These are phyloP conservation scores for Lactarius evosmus DNA, from an alignment of 768 basidiomycete species.

Conservation along the genomic window DNA sequence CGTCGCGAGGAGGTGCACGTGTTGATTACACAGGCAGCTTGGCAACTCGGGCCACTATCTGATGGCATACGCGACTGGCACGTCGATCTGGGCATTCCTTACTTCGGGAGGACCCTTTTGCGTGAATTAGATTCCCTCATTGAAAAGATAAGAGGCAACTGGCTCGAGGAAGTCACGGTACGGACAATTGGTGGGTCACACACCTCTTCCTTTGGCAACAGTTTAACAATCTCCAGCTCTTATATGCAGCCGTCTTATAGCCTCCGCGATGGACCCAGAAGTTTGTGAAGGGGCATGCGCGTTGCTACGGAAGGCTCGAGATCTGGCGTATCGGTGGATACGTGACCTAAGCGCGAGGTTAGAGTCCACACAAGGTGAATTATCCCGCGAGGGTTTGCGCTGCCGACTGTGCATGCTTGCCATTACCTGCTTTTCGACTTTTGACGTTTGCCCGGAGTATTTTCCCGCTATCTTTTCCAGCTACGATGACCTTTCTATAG, in stretches of 20 bases:
- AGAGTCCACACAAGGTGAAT: slow-evolving; percentile 6
- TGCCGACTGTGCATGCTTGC: slow-evolving; percentile 13
- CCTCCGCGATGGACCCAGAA: slow-evolving; percentile 1
- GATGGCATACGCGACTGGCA: slow-evolving; percentile 39
- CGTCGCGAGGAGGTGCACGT: slow-evolving; percentile 40
- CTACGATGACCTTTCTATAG: slow-evolving; percentile 12
- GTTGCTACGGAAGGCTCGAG: slow-evolving; percentile 15
- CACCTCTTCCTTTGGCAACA: background rate
- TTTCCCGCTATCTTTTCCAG: background rate
- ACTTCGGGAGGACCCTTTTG: slow-evolving; percentile 41
- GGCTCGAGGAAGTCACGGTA: slow-evolving; percentile 33
- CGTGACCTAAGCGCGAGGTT: slow-evolving; percentile 1
- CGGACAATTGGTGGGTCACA: slow-evolving; percentile 15
- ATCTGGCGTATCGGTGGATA: slow-evolving; percentile 11
- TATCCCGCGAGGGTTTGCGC: background rate
- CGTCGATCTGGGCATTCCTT: slow-evolving; percentile 32
- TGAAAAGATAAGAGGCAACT: slow-evolving; percentile 40
- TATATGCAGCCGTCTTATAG: slow-evolving; percentile 11
- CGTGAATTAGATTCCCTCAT: slow-evolving; percentile 38
- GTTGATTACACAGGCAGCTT: slow-evolving; percentile 44
- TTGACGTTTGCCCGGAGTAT: slow-evolving; percentile 11
- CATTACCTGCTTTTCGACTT: slow-evolving; percentile 17
- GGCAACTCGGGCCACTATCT: slow-evolving; percentile 41
- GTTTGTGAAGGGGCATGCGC: background rate
- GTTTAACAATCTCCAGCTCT: slow-evolving; percentile 3